Conservation (phyloP, 2,329 filamentous ascomycete genomes). For the Biscogniauxia sp. region DNA sequence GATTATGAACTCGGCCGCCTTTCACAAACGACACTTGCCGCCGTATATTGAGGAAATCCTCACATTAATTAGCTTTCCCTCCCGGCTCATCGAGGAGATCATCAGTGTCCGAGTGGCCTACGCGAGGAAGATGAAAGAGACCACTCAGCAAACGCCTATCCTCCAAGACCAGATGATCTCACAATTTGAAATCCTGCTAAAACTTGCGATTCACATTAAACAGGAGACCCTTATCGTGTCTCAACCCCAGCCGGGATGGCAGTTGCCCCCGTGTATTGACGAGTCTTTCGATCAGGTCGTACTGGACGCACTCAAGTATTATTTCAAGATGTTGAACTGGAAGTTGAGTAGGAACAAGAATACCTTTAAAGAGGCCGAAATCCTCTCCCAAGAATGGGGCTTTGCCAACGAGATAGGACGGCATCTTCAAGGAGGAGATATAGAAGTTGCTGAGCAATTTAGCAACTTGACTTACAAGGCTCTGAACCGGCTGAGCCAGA, state of each 20-base stretch:
- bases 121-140: conserved; percentile 92
- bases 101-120: conserved; percentile 89
- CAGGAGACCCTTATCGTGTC: conserved; percentile 81
- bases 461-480: conserved; percentile 92
- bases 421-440: conserved; percentile 87
- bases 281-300: conserved; percentile 93
- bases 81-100: conserved; percentile 92
- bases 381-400: conserved; percentile 96
- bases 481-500: conserved; percentile 79
- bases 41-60: conserved; percentile 96
- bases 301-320: conserved; percentile 90
- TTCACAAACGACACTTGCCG: conserved; percentile 84
- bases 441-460: conserved; percentile 97
- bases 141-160: conserved; percentile 84
- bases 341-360: conserved; percentile 97
- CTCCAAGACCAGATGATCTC: conserved; percentile 98
- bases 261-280: conserved; percentile 91
- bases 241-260: conserved; percentile 87
- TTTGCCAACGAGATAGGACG: conserved; percentile 93
- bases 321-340: conserved; percentile 98
- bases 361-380: conserved; percentile 97
- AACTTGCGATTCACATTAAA: conserved; percentile 90
- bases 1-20: conserved; percentile 80
- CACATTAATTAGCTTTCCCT: conserved; percentile 95
- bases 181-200: conserved; percentile 91